These are phyloP conservation scores for Colletotrichum sp. DNA, from an alignment of 2,329 filamentous ascomycete genomes.

Conservation along the genomic window DNA sequence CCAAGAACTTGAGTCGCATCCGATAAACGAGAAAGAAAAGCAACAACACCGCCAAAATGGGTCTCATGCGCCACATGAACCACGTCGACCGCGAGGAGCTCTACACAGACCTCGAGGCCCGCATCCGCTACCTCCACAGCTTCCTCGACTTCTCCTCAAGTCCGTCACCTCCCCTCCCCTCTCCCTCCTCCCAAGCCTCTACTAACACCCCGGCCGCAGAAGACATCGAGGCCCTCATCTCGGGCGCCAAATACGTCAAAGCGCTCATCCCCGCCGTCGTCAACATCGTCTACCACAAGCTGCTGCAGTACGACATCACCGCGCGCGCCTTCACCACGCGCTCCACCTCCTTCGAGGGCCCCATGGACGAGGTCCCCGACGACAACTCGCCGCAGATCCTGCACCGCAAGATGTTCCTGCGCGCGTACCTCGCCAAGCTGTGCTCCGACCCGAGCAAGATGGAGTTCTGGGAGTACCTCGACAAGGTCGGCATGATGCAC, in stretches of 20 bases:
- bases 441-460: conserved; percentile 77
- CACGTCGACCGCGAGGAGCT: conserved; percentile 75
- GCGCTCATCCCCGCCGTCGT: conserved; percentile 83
- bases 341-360: conserved; percentile 69
- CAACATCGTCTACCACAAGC: conserved; percentile 84
- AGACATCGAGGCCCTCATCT: conserved; percentile 73
- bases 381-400: conserved; percentile 78
- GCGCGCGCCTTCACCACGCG: conserved; percentile 74
- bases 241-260: conserved; percentile 78
- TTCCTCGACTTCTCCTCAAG: conserved; percentile 78
- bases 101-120: conserved; percentile 72
- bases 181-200: too few species aligned
- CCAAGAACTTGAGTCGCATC: not conserved
- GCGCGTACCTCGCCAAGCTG: conserved; percentile 77
- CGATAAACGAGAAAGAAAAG: not conserved
- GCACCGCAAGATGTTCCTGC: conserved; percentile 77
- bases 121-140: conserved; percentile 75
- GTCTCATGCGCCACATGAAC: conserved; percentile 39
- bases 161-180: conserved; percentile 43
- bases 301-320: conserved; percentile 82
- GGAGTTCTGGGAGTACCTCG: conserved; percentile 84
- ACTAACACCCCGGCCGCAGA: conserved; percentile 45
- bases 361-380: conserved; percentile 65
- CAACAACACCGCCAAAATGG: conserved; percentile 1
- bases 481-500: conserved; percentile 88